Conservation (phyloP, 2,329 filamentous ascomycete species). For the Aureobasidium sp. region DNA sequence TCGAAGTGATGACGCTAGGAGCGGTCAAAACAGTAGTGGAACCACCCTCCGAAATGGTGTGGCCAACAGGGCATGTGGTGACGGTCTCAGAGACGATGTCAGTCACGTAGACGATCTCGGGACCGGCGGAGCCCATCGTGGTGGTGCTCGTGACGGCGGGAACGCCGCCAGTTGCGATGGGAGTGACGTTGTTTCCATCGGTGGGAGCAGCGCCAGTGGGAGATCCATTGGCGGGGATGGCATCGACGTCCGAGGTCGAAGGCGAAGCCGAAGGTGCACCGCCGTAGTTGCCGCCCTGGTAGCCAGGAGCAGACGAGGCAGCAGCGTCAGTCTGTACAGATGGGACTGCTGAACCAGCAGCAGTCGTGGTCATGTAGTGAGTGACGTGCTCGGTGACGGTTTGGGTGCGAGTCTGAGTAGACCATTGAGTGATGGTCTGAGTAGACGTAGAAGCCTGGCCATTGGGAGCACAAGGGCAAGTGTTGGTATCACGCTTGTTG, state of each 20-base stretch:
- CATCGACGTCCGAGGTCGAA: conserved; percentile 5
- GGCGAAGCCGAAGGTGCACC: neutral
- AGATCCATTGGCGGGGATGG: neutral
- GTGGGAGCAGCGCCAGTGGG: neutral
- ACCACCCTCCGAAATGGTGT: neutral
- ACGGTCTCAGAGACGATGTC: conserved; percentile 13
- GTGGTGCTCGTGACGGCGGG: neutral
- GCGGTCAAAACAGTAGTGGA: conserved; percentile 11
- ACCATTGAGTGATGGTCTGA: conserved; percentile 5
- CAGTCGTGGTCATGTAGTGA: conserved; percentile 5
- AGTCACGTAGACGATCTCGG: conserved; percentile 14
- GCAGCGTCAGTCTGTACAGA: neutral
- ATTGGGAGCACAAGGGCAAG: conserved; percentile 8
- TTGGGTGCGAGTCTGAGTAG: neutral
- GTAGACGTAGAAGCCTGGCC: neutral
- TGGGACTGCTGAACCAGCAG: neutral
- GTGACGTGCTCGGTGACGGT: conserved; percentile 5
- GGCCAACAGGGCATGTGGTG: conserved; percentile 14
- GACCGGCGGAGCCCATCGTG: neutral
- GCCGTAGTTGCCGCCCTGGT: neutral
- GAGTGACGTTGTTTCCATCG: neutral
- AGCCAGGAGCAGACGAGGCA: neutral
- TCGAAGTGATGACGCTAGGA: conserved; percentile 13
- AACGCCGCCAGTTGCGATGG: neutral
- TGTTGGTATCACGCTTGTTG: conserved; percentile 10